Conservation (phyloP, 192 early-diverging fungal genomes). For the Coemansia aciculifera region DNA sequence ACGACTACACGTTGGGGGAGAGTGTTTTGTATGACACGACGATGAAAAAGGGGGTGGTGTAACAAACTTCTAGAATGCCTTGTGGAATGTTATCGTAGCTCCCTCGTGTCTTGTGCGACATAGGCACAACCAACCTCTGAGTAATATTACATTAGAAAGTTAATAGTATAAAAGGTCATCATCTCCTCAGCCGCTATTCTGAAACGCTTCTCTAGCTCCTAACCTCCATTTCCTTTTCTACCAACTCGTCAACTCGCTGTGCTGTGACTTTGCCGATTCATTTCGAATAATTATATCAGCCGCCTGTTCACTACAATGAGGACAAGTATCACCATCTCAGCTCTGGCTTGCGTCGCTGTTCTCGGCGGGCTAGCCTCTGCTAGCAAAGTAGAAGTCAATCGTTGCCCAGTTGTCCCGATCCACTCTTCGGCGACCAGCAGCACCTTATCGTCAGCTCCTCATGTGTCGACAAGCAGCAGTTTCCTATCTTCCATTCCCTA, state of each 20-base stretch:
- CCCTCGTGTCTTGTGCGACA: neutral
- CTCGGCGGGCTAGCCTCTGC: neutral
- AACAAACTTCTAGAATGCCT: neutral
- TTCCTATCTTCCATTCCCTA: neutral
- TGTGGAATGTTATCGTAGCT: neutral
- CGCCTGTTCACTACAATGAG: neutral
- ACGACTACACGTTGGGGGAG: neutral
- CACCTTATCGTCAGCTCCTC: neutral
- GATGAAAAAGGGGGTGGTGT: neutral
- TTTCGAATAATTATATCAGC: neutral
- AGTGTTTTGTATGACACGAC: neutral
- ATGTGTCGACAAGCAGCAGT: neutral
- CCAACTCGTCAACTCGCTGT: neutral
- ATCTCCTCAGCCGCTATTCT: neutral
- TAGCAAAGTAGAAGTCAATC: neutral
- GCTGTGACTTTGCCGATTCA: neutral
- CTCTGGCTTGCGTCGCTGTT: neutral
- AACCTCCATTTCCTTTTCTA: neutral
- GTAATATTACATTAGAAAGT: neutral
- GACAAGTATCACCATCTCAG: slow-evolving; percentile 2
- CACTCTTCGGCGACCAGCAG: neutral
- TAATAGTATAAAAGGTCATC: neutral
- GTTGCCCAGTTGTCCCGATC: slow-evolving; percentile 1
- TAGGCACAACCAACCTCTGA: neutral
- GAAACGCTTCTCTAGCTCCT: neutral